Base-by-base conservation (phyloP, 257 asterid genomes). In the Coffea eugenioides region DNA sequence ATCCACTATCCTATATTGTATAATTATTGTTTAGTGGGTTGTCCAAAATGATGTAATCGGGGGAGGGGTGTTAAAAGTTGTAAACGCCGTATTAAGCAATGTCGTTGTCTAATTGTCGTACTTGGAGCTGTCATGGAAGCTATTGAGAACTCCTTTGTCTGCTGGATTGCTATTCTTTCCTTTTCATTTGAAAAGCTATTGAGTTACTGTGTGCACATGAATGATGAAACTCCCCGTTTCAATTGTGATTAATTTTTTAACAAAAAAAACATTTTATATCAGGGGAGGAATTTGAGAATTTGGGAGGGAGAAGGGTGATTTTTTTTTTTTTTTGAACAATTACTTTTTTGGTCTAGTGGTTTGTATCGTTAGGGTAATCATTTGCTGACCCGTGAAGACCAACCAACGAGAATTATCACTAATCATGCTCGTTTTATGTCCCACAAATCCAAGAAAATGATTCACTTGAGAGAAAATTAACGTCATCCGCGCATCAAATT, bases 41-140 rank as follows among this genome's bases (percentile, higher is more conserved):
- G 15, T 67, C 48, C 71, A 48, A 68, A 34, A 39, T 68, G 39
- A 36, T 68, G 49, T 36, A 6, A 3, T 7, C 13, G 43, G 13
- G 45, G 10, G 34, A 14, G 39, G 0, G 46, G 43, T 0, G 46
- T 31, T 27, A 2, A 12, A 15, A 2, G 49, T 15, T 66, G 51
- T 48, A 13, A 34, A 71, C 80, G 56, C 46, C 41, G 49, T 25
- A 74, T 45, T 45, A 71, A 48, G 62, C 36, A 62, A 66, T 6
- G 82, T 83, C 81, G 21, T 66, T 76, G 67, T 83, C 84, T 54
- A 21, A 25, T 23, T 80, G 80, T 83, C 82, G n/a, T 39, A 43
- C 77, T 71, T 70, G 71, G 83, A 67, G 86, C 39, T 52, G 81
- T 80, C 83, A 76, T 25, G 6, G 77, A 73, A 69, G 79, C 46